Evolutionary conservation across 2,329 filamentous ascomycete species (phyloP).

Genomic region (Stromatinia cepivora): DNA sequence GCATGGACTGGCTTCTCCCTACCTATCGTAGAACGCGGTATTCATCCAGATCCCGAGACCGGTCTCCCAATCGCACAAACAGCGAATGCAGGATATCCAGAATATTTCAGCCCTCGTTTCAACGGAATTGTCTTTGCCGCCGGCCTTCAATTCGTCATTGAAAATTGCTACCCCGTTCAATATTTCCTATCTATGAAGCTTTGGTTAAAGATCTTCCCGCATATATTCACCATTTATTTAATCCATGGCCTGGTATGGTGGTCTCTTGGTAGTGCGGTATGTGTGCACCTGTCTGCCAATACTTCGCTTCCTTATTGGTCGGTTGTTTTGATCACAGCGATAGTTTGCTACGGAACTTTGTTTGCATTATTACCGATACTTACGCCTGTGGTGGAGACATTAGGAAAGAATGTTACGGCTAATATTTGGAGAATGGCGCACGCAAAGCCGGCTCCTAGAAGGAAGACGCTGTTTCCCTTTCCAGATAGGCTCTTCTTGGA

Average conservation of each 20-base stretch:
- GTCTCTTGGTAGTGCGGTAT: conserved; percentile 36
- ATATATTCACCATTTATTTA: conserved; percentile 52
- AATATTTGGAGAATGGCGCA: conserved; percentile 28
- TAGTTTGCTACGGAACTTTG: conserved; percentile 13
- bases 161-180: conserved; percentile 44
- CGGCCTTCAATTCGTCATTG: conserved; percentile 42
- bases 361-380: conserved; percentile 28
- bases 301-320: conserved; percentile 35
- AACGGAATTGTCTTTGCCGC: conserved; percentile 46
- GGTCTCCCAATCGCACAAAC: conserved; percentile 44
- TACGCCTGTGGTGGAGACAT: conserved; percentile 35
- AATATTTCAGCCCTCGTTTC: conserved; percentile 47
- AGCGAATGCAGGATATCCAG: conserved; percentile 43
- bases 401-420: conserved; percentile 30
- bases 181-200: conserved; percentile 45
- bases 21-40: conserved; percentile 44
- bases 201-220: conserved; percentile 48
- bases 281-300: conserved; percentile 28
- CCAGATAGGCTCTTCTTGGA: conserved; percentile 23
- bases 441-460: conserved; percentile 23
- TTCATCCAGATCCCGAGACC: conserved; percentile 46
- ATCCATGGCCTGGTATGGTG: conserved; percentile 46
- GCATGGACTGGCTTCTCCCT: conserved; percentile 26
- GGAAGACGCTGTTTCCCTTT: conserved; percentile 27
- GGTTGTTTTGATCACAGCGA: conserved; percentile 10